Conservation (phyloP, 345 rosid species). For the Conringia planisiliqua region DNA sequence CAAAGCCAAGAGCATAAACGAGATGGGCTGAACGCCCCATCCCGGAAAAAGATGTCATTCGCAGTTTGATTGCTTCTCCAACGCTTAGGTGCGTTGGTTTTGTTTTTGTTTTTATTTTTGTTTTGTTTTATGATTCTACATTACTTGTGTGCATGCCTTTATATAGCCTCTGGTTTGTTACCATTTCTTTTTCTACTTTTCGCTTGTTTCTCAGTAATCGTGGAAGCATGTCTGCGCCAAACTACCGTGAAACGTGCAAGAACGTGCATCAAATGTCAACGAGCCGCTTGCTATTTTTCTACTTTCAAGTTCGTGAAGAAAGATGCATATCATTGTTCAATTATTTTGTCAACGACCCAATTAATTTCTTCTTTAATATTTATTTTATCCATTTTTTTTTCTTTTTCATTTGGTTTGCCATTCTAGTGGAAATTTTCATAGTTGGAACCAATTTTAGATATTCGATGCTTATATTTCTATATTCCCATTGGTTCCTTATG, state of each 20-base stretch:
- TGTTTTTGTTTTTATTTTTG: too few species aligned
- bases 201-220: constrained; percentile 3
- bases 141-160: background rate
- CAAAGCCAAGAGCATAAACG: constrained; percentile 24
- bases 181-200: background rate
- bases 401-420: background rate
- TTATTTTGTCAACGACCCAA: constrained; percentile 19
- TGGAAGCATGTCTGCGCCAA: constrained; percentile 15
- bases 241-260: constrained; percentile 20
- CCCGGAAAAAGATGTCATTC: constrained; percentile 27
- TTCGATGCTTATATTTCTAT: background rate
- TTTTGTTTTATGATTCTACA: constrained; percentile 1
- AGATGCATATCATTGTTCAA: constrained; percentile 28
- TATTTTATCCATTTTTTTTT: too few species aligned
- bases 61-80: constrained; percentile 1
- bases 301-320: constrained; percentile 13
- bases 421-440: background rate
- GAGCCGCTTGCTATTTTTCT: background rate
- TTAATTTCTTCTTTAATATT: background rate
- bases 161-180: constrained; percentile 13
- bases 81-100: background rate
- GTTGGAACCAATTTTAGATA: background rate
- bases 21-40: constrained; percentile 32
- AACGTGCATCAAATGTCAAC: constrained; percentile 31
- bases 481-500: background rate